Evolutionary conservation across 208 protist genomes (phyloP), one percentile per base, ranked within the genome.

Genomic region (Angomonas desouzai): DNA sequence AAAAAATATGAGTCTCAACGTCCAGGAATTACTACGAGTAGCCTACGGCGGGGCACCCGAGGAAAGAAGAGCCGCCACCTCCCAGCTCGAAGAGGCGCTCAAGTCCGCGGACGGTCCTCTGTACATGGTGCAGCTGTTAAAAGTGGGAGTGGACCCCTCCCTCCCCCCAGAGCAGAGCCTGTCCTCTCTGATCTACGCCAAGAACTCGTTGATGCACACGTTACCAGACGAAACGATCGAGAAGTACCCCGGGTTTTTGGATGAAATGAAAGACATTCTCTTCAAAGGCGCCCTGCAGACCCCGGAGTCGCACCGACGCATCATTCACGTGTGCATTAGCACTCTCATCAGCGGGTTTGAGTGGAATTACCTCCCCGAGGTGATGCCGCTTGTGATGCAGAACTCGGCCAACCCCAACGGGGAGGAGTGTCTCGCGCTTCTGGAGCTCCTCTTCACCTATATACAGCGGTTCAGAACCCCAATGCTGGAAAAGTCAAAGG

Each of bases 21-120:
- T 87, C n/a, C 71, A 93, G 45, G 70, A 85, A 45, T 72, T 92
- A 28, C 77, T 96, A 22, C 58, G 79, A n/a, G 53, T 81, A 25
- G 89, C 89, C 32, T 96, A 96, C 63, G 62, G 73, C 64, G 89
- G 89, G 25, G 68, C 59, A 30, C 91, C 91, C 65, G 76, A 87
- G 55, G 76, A 84, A 55, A 86, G 87, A 30, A 91, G 82, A 29
- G 47, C 0, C 4, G 84, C 89, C 13, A 96, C 87, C 18, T 53
- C 72, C 6, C 67, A 85, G 59, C 59, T 96, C 23, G 82, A 92
- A 57, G 65, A 55, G 0, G 71, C 72, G 6, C 57, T 96, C 33
- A 43, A 78, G 27, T 83, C 76, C 20, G 43, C 76, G 0, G 53
- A 82, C 13, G 84, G 61, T 10, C 83, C 78, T 11, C 38, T 34